These are phyloP conservation scores for Allium sativum DNA, from an alignment of 106 monocot species.

Conservation along the genomic window DNA sequence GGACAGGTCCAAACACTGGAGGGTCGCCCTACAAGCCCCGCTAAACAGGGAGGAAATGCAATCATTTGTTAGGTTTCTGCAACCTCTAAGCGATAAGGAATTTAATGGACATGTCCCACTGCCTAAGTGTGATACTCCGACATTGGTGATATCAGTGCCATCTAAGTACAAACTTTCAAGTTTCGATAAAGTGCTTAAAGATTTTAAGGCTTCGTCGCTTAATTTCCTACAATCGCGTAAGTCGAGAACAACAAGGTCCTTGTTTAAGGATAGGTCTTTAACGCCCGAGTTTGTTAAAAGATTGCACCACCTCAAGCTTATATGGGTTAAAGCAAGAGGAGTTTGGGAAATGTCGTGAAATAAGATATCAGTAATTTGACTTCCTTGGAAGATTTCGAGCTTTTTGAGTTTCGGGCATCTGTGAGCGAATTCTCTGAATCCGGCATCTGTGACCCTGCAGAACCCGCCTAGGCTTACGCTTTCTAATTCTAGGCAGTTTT, in stretches of 20 bases:
- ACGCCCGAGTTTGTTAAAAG: slow-evolving; percentile 66
- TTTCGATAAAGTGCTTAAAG: slow-evolving; percentile 47
- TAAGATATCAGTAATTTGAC: slow-evolving; percentile 83
- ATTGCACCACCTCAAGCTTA: slow-evolving; percentile 80
- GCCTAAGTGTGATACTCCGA: slow-evolving; percentile 61
- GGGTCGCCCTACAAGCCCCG: slow-evolving; percentile 19
- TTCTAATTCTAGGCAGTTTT: slow-evolving; percentile 63
- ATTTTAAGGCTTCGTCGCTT: slow-evolving; percentile 49
- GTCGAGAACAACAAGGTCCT: slow-evolving; percentile 57
- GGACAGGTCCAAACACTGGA: slow-evolving; percentile 79
- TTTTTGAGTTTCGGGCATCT: slow-evolving; percentile 57
- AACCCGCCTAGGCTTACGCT: slow-evolving; percentile 86
- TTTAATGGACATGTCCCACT: slow-evolving; percentile 35
- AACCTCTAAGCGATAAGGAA: slow-evolving; percentile 81
- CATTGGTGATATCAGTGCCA: slow-evolving; percentile 54
- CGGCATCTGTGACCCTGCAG: slow-evolving; percentile 83
- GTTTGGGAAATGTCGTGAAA: slow-evolving; percentile 97
- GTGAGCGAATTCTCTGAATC: slow-evolving; percentile 81
- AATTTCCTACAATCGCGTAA: slow-evolving; percentile 72
- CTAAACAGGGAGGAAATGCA: slow-evolving; percentile 50
- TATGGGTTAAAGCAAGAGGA: slow-evolving; percentile 76
- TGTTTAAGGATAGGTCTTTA: slow-evolving; percentile 43
- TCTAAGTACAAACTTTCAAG: slow-evolving; percentile 64
- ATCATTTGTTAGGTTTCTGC: slow-evolving; percentile 62
- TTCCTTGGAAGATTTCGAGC: slow-evolving; percentile 71